phyloP scores from a whole-genome alignment of 208 protist species.

The Angomonas deanei region DNA sequence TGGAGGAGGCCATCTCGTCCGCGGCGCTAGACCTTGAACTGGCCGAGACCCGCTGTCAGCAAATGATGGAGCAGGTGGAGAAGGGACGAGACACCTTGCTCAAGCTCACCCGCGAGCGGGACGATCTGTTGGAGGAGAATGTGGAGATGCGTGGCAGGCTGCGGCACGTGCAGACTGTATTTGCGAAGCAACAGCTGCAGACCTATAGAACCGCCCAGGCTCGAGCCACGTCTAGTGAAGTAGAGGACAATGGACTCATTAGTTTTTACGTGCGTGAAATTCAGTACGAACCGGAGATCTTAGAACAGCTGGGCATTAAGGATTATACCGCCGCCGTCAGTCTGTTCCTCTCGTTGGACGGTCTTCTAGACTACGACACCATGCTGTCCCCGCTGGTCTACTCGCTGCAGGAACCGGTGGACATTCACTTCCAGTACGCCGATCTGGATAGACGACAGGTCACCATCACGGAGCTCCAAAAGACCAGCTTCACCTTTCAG shows the following conservation, averaged over 20 bases:
- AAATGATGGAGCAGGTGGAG: slow-evolving; percentile 61
- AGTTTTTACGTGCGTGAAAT: slow-evolving; percentile 51
- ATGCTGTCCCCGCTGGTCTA: slow-evolving; percentile 73
- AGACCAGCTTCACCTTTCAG: slow-evolving; percentile 65
- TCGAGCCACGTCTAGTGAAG: neutral
- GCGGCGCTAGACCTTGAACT: slow-evolving; percentile 80
- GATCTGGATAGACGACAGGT: slow-evolving; percentile 47
- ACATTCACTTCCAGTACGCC: slow-evolving; percentile 68
- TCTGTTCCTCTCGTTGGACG: slow-evolving; percentile 73
- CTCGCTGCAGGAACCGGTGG: slow-evolving; percentile 45
- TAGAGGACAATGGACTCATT: slow-evolving; percentile 27
- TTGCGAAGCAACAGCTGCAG: slow-evolving; percentile 84
- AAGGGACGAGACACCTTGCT: slow-evolving; percentile 26
- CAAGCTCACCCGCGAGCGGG: slow-evolving; percentile 51
- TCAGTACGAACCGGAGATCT: slow-evolving; percentile 27
- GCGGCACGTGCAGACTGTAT: slow-evolving; percentile 76
- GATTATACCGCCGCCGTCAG: slow-evolving; percentile 25
- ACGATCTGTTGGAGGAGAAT: slow-evolving; percentile 77
- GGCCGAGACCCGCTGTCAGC: slow-evolving; percentile 60
- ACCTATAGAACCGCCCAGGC: slow-evolving; percentile 40
- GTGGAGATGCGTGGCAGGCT: slow-evolving; percentile 67
- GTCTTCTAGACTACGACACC: slow-evolving; percentile 61
- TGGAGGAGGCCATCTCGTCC: slow-evolving; percentile 76
- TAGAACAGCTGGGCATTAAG: slow-evolving; percentile 28
- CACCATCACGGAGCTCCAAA: slow-evolving; percentile 44